phyloP scores from a whole-genome alignment of 345 rosid species.

The Toxicodendron radicans region DNA sequence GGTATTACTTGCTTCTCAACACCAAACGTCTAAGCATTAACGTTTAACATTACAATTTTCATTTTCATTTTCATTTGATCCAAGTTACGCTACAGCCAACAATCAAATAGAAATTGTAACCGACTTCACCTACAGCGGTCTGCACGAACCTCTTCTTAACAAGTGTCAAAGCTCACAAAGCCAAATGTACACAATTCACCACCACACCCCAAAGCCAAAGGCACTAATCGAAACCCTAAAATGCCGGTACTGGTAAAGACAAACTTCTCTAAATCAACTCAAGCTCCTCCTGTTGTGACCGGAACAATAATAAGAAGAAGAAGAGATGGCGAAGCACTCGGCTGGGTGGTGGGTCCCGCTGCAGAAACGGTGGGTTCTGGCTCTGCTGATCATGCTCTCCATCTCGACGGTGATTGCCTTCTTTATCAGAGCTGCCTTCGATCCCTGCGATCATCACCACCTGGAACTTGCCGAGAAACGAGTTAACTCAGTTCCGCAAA shows the following conservation, averaged over 20 bases:
- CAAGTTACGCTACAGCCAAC: no score
- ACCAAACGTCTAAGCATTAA: no score
- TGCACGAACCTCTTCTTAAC: neutral
- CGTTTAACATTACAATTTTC: no score
- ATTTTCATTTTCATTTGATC: no score
- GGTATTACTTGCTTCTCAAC: no score
- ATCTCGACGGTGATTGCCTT: conserved; percentile 36
- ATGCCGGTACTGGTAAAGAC: conserved; percentile 17
- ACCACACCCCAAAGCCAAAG: neutral
- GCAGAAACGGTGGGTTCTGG: conserved; percentile 40
- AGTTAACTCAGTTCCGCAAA: conserved; percentile 1
- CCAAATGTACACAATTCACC: conserved; percentile 25
- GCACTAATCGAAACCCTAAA: conserved; percentile 17
- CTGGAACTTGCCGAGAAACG: conserved; percentile 9
- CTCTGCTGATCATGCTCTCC: conserved; percentile 43
- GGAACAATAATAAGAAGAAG: neutral
- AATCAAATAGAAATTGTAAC: no score
- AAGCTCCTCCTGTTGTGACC: neutral
- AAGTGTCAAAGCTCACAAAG: conserved; percentile 7
- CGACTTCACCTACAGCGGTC: neutral
- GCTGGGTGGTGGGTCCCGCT: conserved; percentile 30
- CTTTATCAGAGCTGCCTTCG: conserved; percentile 38
- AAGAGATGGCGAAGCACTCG: conserved; percentile 44
- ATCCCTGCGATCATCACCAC: conserved; percentile 43
- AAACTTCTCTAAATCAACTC: conserved; percentile 10